These are phyloP conservation scores for Jackrogersella multiformis DNA, from an alignment of 495 filamentous ascomycete genomes.

Conservation along the genomic window DNA sequence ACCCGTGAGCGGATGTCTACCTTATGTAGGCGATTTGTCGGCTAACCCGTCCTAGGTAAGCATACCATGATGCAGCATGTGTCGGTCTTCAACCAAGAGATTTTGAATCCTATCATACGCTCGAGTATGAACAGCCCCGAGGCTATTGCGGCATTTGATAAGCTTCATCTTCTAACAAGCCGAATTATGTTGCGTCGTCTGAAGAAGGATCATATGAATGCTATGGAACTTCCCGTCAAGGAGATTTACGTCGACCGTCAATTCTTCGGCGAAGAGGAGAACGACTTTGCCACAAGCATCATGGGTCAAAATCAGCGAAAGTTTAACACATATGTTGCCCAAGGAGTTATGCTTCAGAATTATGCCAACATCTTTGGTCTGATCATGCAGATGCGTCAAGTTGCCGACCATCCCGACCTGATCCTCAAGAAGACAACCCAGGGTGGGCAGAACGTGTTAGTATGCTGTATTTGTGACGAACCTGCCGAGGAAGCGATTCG, in stretches of 20 bases:
- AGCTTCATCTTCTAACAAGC: conserved; percentile 85
- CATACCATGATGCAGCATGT: conserved; percentile 83
- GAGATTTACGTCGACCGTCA: conserved; percentile 90
- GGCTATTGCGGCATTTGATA: conserved; percentile 73
- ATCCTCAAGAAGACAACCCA: conserved; percentile 86
- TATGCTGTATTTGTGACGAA: conserved; percentile 95
- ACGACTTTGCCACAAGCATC: conserved; percentile 93
- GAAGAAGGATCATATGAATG: conserved; percentile 88
- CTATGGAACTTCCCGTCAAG: conserved; percentile 95
- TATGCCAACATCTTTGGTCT: conserved; percentile 90
- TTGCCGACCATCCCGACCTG: conserved; percentile 93
- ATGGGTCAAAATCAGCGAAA: conserved; percentile 87
- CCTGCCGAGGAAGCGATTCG: conserved; percentile 93
- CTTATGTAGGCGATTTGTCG: conserved; percentile 14
- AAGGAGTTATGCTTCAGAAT: conserved; percentile 94
- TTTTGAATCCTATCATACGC: conserved; percentile 81
- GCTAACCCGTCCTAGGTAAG: conserved; percentile 40
- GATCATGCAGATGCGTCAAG: conserved; percentile 98
- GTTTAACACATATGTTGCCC: conserved; percentile 94
- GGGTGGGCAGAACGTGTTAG: conserved; percentile 87
- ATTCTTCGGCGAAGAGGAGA: conserved; percentile 94
- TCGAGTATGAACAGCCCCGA: conserved; percentile 58
- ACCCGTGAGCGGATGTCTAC: background rate
- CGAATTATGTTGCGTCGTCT: conserved; percentile 93
- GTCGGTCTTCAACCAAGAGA: conserved; percentile 94